Conservation (phyloP, 2,329 filamentous ascomycete species). For the Arachnomyces sp. region DNA sequence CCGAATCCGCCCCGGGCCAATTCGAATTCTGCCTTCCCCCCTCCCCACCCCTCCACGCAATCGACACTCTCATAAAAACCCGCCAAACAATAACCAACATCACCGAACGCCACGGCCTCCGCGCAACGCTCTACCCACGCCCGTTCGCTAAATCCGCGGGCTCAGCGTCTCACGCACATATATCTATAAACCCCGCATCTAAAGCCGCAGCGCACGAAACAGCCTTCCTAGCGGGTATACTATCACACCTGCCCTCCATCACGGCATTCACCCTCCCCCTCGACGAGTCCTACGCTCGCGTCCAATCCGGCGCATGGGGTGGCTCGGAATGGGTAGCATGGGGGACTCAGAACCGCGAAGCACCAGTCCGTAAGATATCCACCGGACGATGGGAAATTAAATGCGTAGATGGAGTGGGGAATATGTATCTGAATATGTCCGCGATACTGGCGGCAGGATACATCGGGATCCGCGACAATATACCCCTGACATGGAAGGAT, state of each 20-base stretch:
- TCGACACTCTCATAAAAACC: slow-evolving; percentile 63
- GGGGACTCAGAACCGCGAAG: slow-evolving; percentile 74
- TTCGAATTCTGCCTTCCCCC: slow-evolving; percentile 68
- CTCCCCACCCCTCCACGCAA: slow-evolving; percentile 54
- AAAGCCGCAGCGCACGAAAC: slow-evolving; percentile 35
- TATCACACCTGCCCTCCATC: slow-evolving; percentile 58
- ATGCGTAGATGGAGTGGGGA: slow-evolving; percentile 68
- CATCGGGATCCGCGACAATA: slow-evolving; percentile 39
- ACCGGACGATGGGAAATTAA: slow-evolving; percentile 69
- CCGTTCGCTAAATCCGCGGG: slow-evolving; percentile 52
- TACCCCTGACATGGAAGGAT: slow-evolving; percentile 23
- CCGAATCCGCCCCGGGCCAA: slow-evolving; percentile 64
- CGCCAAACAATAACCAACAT: slow-evolving; percentile 60
- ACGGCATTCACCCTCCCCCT: slow-evolving; percentile 61
- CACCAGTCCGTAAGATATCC: slow-evolving; percentile 59
- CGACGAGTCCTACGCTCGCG: slow-evolving; percentile 59
- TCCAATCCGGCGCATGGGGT: slow-evolving; percentile 63
- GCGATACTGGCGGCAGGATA: slow-evolving; percentile 54
- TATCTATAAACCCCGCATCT: slow-evolving; percentile 50
- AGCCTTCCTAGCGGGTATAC: slow-evolving; percentile 63
- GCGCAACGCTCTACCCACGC: slow-evolving; percentile 66
- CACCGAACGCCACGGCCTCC: slow-evolving; percentile 53
- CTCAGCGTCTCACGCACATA: slow-evolving; percentile 61
- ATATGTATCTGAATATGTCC: slow-evolving; percentile 62
- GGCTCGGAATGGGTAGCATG: slow-evolving; percentile 72